Base-by-base conservation (phyloP, 2,329 filamentous ascomycete genomes). In the Phaeosphaeriaceae sp. region DNA sequence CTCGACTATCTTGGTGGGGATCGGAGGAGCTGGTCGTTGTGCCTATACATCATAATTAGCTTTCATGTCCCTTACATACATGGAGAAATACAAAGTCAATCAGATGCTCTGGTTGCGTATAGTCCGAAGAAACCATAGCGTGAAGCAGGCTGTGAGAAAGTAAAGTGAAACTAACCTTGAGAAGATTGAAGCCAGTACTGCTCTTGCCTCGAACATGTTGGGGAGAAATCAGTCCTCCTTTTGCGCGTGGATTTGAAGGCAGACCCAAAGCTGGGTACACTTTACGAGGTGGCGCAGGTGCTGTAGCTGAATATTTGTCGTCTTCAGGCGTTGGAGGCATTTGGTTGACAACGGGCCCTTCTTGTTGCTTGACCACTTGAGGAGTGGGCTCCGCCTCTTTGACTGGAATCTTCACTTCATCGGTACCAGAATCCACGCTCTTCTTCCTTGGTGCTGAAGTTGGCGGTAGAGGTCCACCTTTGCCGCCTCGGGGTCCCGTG, bases 161-260 rank as follows among this genome's bases (percentile, higher is more conserved):
- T n/a, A n/a, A n/a, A n/a, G n/a, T 55, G 25, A 68, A 66, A 66
- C 68, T 61, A 72, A 76, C 74, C 67, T 76, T 74, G 61, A 77
- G 62, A 31, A 76, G 65, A 51, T 74, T 72, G 55, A 78, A 76
- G 31, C 74, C 72, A 15, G 75, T 76, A 56, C 69, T 76, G 57
- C 76, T 78, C 57, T 77, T 77, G 20, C 75, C 73, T 11, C 73
- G 72, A 40, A 62, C 54, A 50, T 77, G 75, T 53, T 72, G 69
- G 40, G 68, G 65, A 22, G 66, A 66, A 51, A 54, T 36, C 56
- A 69, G 31, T 55, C 36, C 53, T 21, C 53, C 58, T 53, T 65
- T 69, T 45, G 62, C 56, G 36, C 69, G 68, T n/a, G 73, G 72
- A 45, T 73, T 74, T 2, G 71, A 70, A 1, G 73, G 72, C 25